phyloP scores from a whole-genome alignment of 2,329 filamentous ascomycete genomes.

The Alternaria novae-zelandiae region DNA sequence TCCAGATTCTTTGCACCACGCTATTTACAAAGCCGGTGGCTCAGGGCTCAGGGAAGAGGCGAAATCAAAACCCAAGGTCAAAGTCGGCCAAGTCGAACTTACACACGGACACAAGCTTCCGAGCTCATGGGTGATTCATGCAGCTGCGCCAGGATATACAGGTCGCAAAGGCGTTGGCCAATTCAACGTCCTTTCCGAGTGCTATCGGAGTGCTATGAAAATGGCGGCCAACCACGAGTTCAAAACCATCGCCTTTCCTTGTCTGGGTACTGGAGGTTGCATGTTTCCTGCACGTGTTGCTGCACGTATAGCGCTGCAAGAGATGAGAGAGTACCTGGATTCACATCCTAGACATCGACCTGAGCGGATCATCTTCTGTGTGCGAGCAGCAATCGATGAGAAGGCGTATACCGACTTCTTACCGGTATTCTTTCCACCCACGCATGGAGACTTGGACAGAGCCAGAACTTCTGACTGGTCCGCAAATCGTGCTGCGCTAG shows the following conservation, averaged over 20 bases:
- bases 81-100: constrained; percentile 31
- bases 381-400: constrained; percentile 31
- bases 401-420: constrained; percentile 40
- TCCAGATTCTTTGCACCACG: constrained; percentile 28
- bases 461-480: constrained; percentile 14
- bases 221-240: constrained; percentile 27
- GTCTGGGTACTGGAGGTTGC: constrained; percentile 38
- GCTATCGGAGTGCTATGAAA: constrained; percentile 38
- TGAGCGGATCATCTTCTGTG: constrained; percentile 42
- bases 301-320: constrained; percentile 41
- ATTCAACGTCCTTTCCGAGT: constrained; percentile 38
- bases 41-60: constrained; percentile 32
- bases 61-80: constrained; percentile 15
- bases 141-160: constrained; percentile 33
- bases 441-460: constrained; percentile 36
- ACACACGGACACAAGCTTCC: constrained; percentile 40
- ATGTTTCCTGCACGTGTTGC: constrained; percentile 41
- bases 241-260: constrained; percentile 45
- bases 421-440: constrained; percentile 43
- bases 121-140: constrained; percentile 40
- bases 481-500: constrained; percentile 16
- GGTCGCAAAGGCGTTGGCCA: constrained; percentile 24
- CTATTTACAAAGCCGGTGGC: constrained; percentile 39
- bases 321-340: constrained; percentile 43
- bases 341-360: constrained; percentile 23